A percentile compares a stretch with the other conserved stretches of the same genome.
Conservation (phyloP, 192 early-diverging fungal genomes). For the Radiomyces spectabilis region DNA sequence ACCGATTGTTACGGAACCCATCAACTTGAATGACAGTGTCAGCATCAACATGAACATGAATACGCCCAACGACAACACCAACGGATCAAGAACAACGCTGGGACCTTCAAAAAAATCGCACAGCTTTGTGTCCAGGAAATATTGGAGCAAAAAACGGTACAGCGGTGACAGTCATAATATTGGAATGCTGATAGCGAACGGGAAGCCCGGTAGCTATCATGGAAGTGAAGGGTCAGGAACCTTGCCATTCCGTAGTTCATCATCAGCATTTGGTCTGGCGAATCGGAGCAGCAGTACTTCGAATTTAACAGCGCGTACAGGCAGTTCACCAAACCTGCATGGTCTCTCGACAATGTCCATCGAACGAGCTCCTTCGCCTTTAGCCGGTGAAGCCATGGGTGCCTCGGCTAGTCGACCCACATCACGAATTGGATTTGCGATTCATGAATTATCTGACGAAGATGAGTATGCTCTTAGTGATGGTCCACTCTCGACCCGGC, state of each 20-base stretch:
- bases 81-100: background rate
- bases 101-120: constrained; percentile 11
- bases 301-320: constrained; percentile 13
- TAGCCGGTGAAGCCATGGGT: background rate
- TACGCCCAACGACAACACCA: background rate
- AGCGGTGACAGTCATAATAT: constrained; percentile 28
- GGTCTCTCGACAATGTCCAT: background rate
- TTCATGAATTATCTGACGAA: constrained; percentile 22
- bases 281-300: constrained; percentile 15
- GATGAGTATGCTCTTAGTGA: constrained; percentile 12
- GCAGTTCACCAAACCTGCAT: constrained; percentile 14
- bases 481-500: background rate
- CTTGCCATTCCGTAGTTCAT: constrained; percentile 8
- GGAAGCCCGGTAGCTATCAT: background rate
- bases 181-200: background rate
- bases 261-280: constrained; percentile 13
- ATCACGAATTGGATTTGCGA: constrained; percentile 22
- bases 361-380: constrained; percentile 6
- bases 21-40: background rate
- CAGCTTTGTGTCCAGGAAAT: constrained; percentile 4
- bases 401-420: background rate
- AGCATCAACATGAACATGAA: background rate
- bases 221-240: constrained; percentile 6
- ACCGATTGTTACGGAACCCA: background rate
- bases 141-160: constrained; percentile 30